Base-by-base conservation (phyloP, 2,329 filamentous ascomycete species). In the Paraphoma sp. region DNA sequence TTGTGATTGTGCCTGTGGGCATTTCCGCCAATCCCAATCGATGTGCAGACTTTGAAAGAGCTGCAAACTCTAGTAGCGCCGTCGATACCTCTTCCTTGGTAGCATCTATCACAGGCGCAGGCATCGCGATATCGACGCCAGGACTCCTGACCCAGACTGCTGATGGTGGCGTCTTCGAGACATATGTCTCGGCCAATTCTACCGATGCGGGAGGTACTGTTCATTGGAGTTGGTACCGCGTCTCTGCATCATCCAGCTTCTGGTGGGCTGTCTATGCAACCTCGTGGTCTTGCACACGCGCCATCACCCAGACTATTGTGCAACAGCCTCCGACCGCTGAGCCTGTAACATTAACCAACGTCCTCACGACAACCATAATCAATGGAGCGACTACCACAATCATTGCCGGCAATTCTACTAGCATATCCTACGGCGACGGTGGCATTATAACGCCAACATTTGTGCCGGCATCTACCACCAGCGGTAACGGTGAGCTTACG, bases 251-350 rank as follows among this genome's bases (percentile, higher is more conserved):
- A 4, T 72, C 69, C 1, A 68, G 63, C 18, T 65, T 55, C 12
- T 74, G 70, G 70, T 66, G 49, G 44, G 69, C 56, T 8, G 63
- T 68, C 1, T 73, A 69, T 38, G 55, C 50, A 14, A 69, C 67
- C 1, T 62, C 64, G 1, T 73, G 70, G 67, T 57, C 64, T 9
- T 72, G 70, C 43, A 68, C 67, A 9, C 47, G 56, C 29, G 59
- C 57, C 4, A 49, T 67, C 41, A 62, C 65, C 8, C 63, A 56
- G 14, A 72, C 69, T 1, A 65, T 71, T 29, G 62, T 69, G 36
- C 59, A 61, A 18, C 57, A 56, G 31, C 59, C 60, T 17, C 51
- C 54, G 3, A 57, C 61, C 2, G 51, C 62, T 28, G 49, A 48
- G 6, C 59, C 60, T 16, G 47, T 45, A 6, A 66, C 60, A 2